Evolutionary conservation across 2,329 filamentous ascomycete genomes (phyloP), one percentile per base, ranked within the genome.

Genomic region (Ophiocordyceps unilateralis): DNA sequence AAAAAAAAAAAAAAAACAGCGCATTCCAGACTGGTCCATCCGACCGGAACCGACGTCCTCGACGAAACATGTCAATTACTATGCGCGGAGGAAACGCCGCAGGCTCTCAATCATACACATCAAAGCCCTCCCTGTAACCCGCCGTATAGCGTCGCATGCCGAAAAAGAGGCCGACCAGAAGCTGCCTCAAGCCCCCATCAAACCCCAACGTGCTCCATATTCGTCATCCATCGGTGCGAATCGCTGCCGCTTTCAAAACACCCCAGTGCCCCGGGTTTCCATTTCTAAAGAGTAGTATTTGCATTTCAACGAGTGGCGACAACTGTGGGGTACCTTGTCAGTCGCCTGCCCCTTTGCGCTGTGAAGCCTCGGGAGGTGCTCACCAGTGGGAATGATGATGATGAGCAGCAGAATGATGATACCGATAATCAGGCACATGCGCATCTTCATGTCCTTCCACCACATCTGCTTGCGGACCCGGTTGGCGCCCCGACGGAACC

Each of bases 391-490:
- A 53, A 96, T 79, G 58, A 98, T 91, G 61, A 98, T 96, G 63
- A 98, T 76, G 53, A 93, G 69, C 52, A 98, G 75, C 54, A 98
- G 72, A 53, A 96, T 75, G 62, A 96, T 82, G 64, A 98, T 83
- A 57, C 88, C 91, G 46, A 80, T 72, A 59, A 93, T 83, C 54
- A 98, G 71, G 68, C 89, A 96, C 72, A 95, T 91, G 64, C 91
- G 81, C 91, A 98, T 98, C 78, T 96, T 96, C 86, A 95, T 93
- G 60, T 96, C 89, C 76, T 96, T 96, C 89, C 88, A 96, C 89
- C 89, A 96, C 89, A 96, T 96, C 66, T 93, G 81, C 72, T 88
- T 89, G 64, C 91, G 80, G 54, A 98, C 89, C 55, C 86, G 74
- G 72, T 96, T 98, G 65, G 93, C 91, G 50, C 91, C 89, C 52